phyloP scores from a whole-genome alignment of 768 basidiomycete species.

The Cyathus striatus region DNA sequence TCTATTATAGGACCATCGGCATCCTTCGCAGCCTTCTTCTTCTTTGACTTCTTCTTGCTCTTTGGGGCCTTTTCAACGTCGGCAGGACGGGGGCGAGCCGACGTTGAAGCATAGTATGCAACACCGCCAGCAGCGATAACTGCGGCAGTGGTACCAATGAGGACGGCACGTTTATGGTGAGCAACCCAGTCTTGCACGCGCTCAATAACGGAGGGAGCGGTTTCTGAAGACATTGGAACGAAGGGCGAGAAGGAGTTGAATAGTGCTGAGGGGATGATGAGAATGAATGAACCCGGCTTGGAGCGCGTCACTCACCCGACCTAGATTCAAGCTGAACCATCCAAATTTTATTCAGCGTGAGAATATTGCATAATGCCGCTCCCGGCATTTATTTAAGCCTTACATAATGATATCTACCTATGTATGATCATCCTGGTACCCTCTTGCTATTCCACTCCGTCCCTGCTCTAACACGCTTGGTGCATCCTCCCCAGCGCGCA shows the following conservation, averaged over 20 bases:
- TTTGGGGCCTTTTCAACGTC: conserved; percentile 45
- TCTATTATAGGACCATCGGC: conserved; percentile 75
- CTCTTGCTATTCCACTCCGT: conserved; percentile 82
- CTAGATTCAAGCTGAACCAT: too few relatives aligned
- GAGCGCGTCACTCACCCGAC: too few relatives aligned
- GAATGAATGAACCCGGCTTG: too few relatives aligned
- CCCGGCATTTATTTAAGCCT: too few relatives aligned
- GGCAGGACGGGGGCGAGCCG: conserved; percentile 19
- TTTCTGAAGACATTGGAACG: conserved; percentile 9
- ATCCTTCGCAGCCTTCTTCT: conserved; percentile 42
- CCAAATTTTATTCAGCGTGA: too few relatives aligned
- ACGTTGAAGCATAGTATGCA: conserved; percentile 69
- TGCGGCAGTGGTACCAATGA: conserved; percentile 70
- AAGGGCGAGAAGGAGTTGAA: too few relatives aligned
- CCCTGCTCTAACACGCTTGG: conserved; percentile 87
- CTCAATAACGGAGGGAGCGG: conserved; percentile 36
- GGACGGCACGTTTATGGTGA: conserved; percentile 74
- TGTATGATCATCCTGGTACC: conserved; percentile 62
- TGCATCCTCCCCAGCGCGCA: conserved; percentile 68
- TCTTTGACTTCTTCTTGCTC: conserved; percentile 51
- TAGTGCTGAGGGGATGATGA: too few relatives aligned
- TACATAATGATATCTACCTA: too few relatives aligned
- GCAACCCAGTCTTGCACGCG: conserved; percentile 65
- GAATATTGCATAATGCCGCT: too few relatives aligned
- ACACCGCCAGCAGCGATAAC: conserved; percentile 67